Conservation (phyloP, 768 basidiomycete genomes). For the Xerocomellus chrysenteron region DNA sequence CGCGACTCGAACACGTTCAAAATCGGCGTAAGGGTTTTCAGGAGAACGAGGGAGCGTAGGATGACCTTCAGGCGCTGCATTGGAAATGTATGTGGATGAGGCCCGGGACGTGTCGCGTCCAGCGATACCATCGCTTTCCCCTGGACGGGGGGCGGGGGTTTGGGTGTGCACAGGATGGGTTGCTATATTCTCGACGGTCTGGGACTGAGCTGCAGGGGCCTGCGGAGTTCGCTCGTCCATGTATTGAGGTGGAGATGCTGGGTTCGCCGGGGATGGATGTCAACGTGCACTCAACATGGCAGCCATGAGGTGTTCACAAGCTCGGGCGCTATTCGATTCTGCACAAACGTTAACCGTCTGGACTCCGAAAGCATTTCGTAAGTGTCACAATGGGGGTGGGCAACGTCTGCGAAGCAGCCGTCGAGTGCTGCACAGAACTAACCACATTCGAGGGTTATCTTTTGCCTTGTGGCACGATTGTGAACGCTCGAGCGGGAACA, state of each 20-base stretch:
- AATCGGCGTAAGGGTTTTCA: slow-evolving; percentile 5
- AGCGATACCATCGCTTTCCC: not conserved
- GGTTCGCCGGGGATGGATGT: not conserved
- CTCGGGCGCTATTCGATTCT: no score
- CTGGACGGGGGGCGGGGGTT: not conserved
- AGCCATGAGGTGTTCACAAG: not conserved
- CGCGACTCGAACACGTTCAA: slow-evolving; percentile 4
- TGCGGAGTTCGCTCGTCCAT: slow-evolving; percentile 18
- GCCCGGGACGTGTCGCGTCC: not conserved
- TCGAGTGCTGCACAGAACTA: no score
- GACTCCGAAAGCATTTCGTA: no score
- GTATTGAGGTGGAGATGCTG: not conserved
- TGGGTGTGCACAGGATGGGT: slow-evolving; percentile 5
- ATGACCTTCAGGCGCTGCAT: slow-evolving; percentile 5
- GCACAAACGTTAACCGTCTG: no score
- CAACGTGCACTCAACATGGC: not conserved
- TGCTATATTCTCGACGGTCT: not conserved
- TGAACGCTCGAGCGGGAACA: no score
- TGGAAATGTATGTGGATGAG: slow-evolving; percentile 7
- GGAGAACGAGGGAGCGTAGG: not conserved
- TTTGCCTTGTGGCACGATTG: no score
- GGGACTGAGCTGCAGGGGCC: not conserved
- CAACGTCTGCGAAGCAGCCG: no score
- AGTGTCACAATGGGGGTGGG: no score
- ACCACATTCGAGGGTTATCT: no score